Base-by-base conservation (phyloP, 2,329 filamentous ascomycete genomes). In the Aspergillus arachidicola region DNA sequence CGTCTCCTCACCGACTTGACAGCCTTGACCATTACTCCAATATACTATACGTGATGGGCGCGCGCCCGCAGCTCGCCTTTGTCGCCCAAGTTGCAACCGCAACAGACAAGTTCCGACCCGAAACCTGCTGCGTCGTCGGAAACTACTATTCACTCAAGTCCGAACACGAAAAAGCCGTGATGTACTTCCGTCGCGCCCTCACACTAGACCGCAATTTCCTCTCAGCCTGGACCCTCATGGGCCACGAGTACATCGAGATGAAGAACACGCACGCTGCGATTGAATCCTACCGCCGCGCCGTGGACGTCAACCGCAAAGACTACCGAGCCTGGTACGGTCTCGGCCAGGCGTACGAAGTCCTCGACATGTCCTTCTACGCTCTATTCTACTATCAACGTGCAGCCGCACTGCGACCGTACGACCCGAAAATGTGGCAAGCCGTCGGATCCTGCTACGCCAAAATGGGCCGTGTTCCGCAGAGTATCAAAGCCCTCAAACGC, bases 221-320 rank as follows among this genome's bases (percentile, higher is more conserved):
- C 19, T 96, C 93, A 0, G 95, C 95, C 1, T 99, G 95, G 95
- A 99, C 95, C 0, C 84, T 99, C 1, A 98, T 99, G 94, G 95
- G 95, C 1, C 95, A 99, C 77, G 95, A 99, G 77, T 99, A 97
- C 71, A 93, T 98, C 59, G 95, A 99, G 78, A 89, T 99, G 79
- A 99, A 98, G 75, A 99, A 99, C 75, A 98, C 94, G 0, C 95
- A 99, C 73, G 94, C 95, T 0, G 95, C 95, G 10, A 98, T 99
- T 65, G 95, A 99, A 77, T 96, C 93, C 1, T 99, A 99, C 74
- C 89, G 95, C 1, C 90, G 95, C 48, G 95, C 95, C 1, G 94
- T 99, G 1, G 95, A 99, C 72, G 92, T 95, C 69, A 98, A 99
- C 73, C 88, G 94, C 38, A 92, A 95, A 71, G 95, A 99, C 76